Evolutionary conservation across 345 rosid species (phyloP), one percentile per base, ranked within the genome.

Genomic region (Noccaea caerulescens): DNA sequence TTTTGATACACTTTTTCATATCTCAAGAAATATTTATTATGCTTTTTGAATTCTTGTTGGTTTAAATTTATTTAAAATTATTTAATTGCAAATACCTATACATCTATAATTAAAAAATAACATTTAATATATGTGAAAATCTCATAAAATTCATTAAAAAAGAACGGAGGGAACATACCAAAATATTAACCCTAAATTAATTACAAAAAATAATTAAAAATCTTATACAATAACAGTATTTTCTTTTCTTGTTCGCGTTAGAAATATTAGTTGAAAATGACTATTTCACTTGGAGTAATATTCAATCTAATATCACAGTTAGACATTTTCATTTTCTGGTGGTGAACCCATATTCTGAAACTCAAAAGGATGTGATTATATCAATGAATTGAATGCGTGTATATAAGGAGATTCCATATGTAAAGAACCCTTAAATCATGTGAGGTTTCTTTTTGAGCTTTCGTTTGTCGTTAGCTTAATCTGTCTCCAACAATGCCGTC

Each of bases 381-480:
- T 30, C 25, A 37, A 9, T 7, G 44, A 13, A 16, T 20, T 7
- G 44, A 27, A 49, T 56, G n/a, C 64, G 13, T 47, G 20, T 58
- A 57, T 51, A 51, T 14, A 41, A 62, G 37, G 41, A 52, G 73
- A 68, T 75, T 74, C 69, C 8, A 58, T 27, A 52, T 33, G 39
- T 41, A 58, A 57, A 65, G 54, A 72, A 58, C 20, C 73, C 50
- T 68, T 44, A 66, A 72, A 60, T 74, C 73, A 60, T 75, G 78
- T 75, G 78, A 75, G 63, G 58, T 67, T 66, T 41, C 53, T 20
- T 74, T 59, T 74, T 59, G 62, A 67, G 68, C 68, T 59, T 68
- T 43, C 53, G 39, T 68, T 68, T 68, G 79, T 75, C 69, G 63
- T 68, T 75, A 53, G 58, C 68, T 38, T 75, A 75, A 61, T 45